Base-by-base conservation (phyloP, 176 grass and related monocot species). In the Phoenix roebelenii region DNA sequence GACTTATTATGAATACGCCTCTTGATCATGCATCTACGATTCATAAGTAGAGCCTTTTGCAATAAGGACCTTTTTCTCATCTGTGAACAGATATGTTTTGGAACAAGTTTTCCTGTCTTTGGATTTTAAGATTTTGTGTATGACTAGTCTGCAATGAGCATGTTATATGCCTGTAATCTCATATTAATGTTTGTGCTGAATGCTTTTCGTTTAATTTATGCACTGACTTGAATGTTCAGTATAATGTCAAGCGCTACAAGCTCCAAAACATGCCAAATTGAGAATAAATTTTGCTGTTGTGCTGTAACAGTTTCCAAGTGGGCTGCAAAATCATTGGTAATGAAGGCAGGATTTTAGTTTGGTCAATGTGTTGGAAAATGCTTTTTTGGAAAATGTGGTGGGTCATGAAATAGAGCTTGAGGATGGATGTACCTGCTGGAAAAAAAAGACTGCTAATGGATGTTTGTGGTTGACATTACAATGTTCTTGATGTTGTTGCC, bases 221-320 rank as follows among this genome's bases (percentile, higher is more conserved):
- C 51, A n/a, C 72, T 79, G 71, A 70, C 75, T 85, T 90, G 74
- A 67, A 90, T 90, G 73, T 90, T 79, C 82, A 82, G 71, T 85
- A 60, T 79, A 78, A 70, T 82, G 57, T 67, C 75, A 76, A 85
- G 68, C 72, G 82, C 74, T 76, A 72, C 78, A 82, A 82, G 68
- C 68, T 82, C 75, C 74, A 69, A 52, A 72, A 79, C 70, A 68
- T 73, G 63, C 80, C 70, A 81, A 81, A 71, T 67, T 79, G 74
- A 81, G 86, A 78, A 61, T 79, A 57, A 69, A 82, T 53, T 78
- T 82, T 75, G 22, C 71, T 85, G 59, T 81, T 82, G 35, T 89
- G 69, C 78, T 62, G 50, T 76, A 67, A 74, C 72, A 74, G 26
- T 82, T 67, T 60, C 74, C 77, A 85, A 76, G 49, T 72, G 81